Conservation (phyloP, 176 grass and related monocot species). For the Saccharum officinarum region DNA sequence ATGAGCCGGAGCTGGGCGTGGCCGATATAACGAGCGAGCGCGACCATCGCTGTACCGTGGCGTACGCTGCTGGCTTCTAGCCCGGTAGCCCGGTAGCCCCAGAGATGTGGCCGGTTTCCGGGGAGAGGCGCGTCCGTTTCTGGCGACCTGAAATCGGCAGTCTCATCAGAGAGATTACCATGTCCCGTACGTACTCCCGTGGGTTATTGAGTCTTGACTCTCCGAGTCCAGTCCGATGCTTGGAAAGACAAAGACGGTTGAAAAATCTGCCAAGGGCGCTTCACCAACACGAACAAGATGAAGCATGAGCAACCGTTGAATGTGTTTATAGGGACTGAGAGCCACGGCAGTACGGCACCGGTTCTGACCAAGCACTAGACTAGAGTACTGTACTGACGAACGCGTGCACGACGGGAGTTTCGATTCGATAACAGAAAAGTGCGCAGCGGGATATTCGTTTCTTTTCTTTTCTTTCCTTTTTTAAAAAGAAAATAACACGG, state of each 20-base stretch:
- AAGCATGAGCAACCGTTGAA: too few relatives aligned
- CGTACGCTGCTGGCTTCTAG: background rate
- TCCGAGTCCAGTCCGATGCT: background rate
- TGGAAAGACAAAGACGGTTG: background rate
- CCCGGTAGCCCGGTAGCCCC: too few relatives aligned
- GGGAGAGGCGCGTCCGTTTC: background rate
- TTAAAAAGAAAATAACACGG: too few relatives aligned
- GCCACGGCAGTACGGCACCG: too few relatives aligned
- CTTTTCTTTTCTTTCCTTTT: too few relatives aligned
- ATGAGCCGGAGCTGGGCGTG: background rate
- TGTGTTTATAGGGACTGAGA: too few relatives aligned
- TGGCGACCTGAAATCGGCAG: background rate
- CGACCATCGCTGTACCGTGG: background rate
- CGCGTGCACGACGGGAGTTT: background rate
- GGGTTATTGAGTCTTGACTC: background rate
- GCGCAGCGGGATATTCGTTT: too few relatives aligned
- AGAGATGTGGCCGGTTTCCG: background rate
- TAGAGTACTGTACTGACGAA: too few relatives aligned
- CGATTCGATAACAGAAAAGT: background rate
- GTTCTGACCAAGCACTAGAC: too few relatives aligned
- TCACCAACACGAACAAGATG: too few relatives aligned
- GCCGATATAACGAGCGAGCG: background rate
- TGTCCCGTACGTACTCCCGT: background rate
- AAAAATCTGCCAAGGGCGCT: too few relatives aligned
- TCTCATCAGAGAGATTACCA: background rate